Evolutionary conservation across 2,329 filamentous ascomycete species (phyloP).

Genomic region (Fusarium clavum): DNA sequence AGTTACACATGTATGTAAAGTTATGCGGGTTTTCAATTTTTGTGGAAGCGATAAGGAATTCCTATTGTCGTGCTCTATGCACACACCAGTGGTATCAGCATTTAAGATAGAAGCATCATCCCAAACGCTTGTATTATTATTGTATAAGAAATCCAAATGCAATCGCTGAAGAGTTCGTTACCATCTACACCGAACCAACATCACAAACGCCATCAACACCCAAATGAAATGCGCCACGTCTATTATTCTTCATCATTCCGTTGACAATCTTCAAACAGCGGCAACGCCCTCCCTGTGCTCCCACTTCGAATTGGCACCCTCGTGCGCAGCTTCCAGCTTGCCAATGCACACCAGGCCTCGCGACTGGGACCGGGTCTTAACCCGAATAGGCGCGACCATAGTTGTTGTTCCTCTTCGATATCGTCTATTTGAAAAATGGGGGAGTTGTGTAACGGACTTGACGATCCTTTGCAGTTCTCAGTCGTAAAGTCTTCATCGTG

Average conservation of each 20-base stretch:
- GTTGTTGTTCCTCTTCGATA: background rate
- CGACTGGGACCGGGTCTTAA: background rate
- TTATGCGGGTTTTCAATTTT: background rate
- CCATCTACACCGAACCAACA: constrained; percentile 31
- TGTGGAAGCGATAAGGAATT: background rate
- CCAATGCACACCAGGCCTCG: background rate
- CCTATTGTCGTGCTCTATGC: background rate
- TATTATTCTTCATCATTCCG: constrained; percentile 7
- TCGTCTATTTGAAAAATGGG: background rate
- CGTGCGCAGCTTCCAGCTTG: background rate
- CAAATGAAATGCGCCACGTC: constrained; percentile 22
- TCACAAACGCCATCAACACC: constrained; percentile 19
- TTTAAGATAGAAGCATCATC: background rate
- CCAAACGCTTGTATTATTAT: constrained; percentile 18
- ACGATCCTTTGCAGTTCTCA: background rate
- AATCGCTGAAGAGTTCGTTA: constrained; percentile 11
- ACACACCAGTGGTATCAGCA: background rate
- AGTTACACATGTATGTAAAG: background rate
- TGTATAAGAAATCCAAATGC: constrained; percentile 4
- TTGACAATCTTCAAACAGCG: background rate
- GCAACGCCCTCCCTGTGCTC: background rate
- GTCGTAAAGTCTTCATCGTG: background rate
- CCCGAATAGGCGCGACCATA: background rate
- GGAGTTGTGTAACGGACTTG: background rate
- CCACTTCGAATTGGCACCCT: background rate